Conservation (phyloP, 805 yeast species). For the Myxozyma monticola region DNA sequence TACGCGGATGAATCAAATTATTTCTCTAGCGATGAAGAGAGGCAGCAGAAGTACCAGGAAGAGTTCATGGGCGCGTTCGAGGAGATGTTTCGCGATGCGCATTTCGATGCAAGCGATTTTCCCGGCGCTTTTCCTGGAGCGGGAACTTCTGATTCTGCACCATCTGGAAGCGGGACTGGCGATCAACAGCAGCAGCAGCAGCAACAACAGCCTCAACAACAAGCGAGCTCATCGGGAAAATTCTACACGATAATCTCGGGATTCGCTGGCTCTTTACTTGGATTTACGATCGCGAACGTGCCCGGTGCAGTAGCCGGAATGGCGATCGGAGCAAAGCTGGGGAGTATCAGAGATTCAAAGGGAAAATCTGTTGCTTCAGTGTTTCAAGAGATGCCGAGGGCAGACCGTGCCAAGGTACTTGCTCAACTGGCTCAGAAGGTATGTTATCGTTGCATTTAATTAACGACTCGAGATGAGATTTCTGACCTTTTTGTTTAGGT, state of each 20-base stretch:
- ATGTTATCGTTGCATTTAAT: no score
- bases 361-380: slow-evolving; percentile 31
- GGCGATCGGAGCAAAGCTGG: slow-evolving; percentile 32
- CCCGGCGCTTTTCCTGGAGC: neutral
- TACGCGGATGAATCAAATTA: slow-evolving; percentile 1
- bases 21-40: slow-evolving; percentile 18
- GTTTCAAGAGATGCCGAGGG: slow-evolving; percentile 29
- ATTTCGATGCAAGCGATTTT: slow-evolving; percentile 7
- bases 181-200: neutral
- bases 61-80: slow-evolving; percentile 32
- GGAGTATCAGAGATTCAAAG: slow-evolving; percentile 28
- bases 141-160: neutral
- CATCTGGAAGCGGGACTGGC: neutral
- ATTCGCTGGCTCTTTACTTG: slow-evolving; percentile 29
- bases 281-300: slow-evolving; percentile 32
- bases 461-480: no score
- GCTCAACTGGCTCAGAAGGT: slow-evolving; percentile 25
- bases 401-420: slow-evolving; percentile 19
- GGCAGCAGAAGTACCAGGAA: slow-evolving; percentile 17
- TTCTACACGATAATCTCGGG: slow-evolving; percentile 25
- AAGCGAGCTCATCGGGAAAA: slow-evolving; percentile 1
- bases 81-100: slow-evolving; percentile 30
- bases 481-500: no score
- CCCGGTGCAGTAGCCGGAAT: slow-evolving; percentile 34
- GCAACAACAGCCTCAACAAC: neutral